phyloP scores from a whole-genome alignment of 371 early-diverging fungal species.

The Haplosporangium sp. region DNA sequence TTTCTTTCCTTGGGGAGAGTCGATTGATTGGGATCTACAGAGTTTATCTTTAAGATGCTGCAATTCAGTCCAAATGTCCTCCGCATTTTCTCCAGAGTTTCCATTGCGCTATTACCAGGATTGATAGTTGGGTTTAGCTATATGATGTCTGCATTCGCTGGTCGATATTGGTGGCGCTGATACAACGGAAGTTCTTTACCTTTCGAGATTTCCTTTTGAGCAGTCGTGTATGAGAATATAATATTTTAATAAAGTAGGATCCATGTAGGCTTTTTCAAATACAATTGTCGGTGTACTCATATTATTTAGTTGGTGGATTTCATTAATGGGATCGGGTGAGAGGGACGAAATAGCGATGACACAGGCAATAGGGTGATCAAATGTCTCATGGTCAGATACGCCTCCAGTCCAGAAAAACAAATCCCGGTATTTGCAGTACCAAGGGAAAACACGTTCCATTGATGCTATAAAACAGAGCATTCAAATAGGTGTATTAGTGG shows the following conservation, averaged over 20 bases:
- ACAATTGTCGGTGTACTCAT: slow-evolving; percentile 66
- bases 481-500: background rate
- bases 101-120: slow-evolving; percentile 62
- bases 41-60: slow-evolving; percentile 70
- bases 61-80: slow-evolving; percentile 76
- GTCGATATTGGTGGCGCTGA: background rate
- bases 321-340: slow-evolving; percentile 81
- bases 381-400: slow-evolving; percentile 90
- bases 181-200: slow-evolving; percentile 56
- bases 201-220: slow-evolving; percentile 62
- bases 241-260: slow-evolving; percentile 74
- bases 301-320: slow-evolving; percentile 71
- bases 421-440: slow-evolving; percentile 86
- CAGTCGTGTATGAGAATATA: slow-evolving; percentile 84
- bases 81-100: slow-evolving; percentile 73
- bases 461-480: slow-evolving; percentile 11
- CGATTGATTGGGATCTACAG: slow-evolving; percentile 43
- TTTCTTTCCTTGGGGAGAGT: slow-evolving; percentile 33
- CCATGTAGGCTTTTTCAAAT: slow-evolving; percentile 75
- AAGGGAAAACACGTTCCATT: slow-evolving; percentile 74
- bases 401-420: slow-evolving; percentile 74
- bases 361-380: slow-evolving; percentile 93
- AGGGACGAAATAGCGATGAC: slow-evolving; percentile 83
- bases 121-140: background rate
- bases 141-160: background rate